Evolutionary conservation across 2,329 filamentous ascomycete species (phyloP).

Genomic region (Fusarium xylarioides): DNA sequence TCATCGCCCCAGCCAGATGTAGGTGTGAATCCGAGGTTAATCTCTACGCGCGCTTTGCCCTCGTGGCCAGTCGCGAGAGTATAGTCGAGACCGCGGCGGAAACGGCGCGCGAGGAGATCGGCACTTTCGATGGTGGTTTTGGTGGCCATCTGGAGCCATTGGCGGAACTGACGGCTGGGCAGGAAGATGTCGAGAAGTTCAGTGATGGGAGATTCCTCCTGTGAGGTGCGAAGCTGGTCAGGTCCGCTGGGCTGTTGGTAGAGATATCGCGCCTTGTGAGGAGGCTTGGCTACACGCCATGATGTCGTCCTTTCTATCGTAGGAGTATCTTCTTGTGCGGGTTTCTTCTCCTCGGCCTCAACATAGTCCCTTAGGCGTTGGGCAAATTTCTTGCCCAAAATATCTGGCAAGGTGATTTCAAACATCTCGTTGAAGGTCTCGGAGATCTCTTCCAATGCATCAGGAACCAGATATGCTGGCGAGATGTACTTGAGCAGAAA

Average conservation of each 20-base stretch:
- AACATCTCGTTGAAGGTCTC: slow-evolving; percentile 85
- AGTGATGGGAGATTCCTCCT: slow-evolving; percentile 68
- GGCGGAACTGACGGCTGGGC: slow-evolving; percentile 84
- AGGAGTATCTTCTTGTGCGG: slow-evolving; percentile 56
- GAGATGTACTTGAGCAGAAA: slow-evolving; percentile 92
- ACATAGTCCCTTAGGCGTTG: slow-evolving; percentile 76
- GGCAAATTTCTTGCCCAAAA: slow-evolving; percentile 82
- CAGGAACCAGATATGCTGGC: slow-evolving; percentile 89
- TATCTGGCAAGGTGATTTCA: slow-evolving; percentile 81
- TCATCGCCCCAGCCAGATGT: slow-evolving; percentile 85
- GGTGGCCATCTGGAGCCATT: slow-evolving; percentile 89
- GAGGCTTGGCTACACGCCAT: slow-evolving; percentile 84
- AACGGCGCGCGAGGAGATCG: slow-evolving; percentile 84
- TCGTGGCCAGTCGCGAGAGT: slow-evolving; percentile 89
- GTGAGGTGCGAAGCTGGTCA: slow-evolving; percentile 47
- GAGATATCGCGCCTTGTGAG: slow-evolving; percentile 93
- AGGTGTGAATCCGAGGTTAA: slow-evolving; percentile 88
- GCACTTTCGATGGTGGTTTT: slow-evolving; percentile 76
- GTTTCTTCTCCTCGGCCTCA: slow-evolving; percentile 66
- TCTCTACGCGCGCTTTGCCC: slow-evolving; percentile 80
- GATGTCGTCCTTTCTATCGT: slow-evolving; percentile 66
- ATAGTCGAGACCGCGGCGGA: slow-evolving; percentile 88
- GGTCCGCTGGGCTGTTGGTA: slow-evolving; percentile 71
- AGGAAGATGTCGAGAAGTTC: slow-evolving; percentile 85
- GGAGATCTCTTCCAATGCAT: slow-evolving; percentile 83